Evolutionary conservation across 164 flowering plant species (phyloP).

Genomic region (Malania oleifera): DNA sequence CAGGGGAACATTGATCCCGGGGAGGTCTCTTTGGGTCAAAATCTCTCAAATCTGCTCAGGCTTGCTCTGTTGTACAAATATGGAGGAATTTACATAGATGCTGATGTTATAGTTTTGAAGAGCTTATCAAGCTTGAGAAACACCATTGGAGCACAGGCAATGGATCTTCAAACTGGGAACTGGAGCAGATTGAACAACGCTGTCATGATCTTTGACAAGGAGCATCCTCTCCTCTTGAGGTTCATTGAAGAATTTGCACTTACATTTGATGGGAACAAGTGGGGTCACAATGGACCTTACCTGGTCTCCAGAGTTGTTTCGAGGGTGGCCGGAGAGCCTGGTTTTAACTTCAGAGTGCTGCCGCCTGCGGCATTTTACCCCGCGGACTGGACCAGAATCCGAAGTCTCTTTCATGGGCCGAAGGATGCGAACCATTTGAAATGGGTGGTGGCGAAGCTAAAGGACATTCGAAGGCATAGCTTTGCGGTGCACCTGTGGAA

Average conservation of each 20-base stretch:
- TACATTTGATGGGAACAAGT: slow-evolving; percentile 81
- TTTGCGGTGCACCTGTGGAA: slow-evolving; percentile 87
- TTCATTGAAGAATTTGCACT: slow-evolving; percentile 83
- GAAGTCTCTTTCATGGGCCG: slow-evolving; percentile 46
- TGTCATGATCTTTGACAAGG: slow-evolving; percentile 75
- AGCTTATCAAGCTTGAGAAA: slow-evolving; percentile 56
- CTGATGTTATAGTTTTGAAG: slow-evolving; percentile 70
- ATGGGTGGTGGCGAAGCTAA: slow-evolving; percentile 50
- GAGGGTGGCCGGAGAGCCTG: slow-evolving; percentile 34
- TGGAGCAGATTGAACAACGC: slow-evolving; percentile 96
- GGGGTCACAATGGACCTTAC: slow-evolving; percentile 98
- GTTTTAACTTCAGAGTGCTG: slow-evolving; percentile 60
- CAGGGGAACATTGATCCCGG: slow-evolving; percentile 66
- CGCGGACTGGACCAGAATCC: slow-evolving; percentile 65
- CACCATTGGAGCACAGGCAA: slow-evolving; percentile 72
- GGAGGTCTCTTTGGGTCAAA: slow-evolving; percentile 71
- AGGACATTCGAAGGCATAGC: slow-evolving; percentile 37
- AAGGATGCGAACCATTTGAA: slow-evolving; percentile 26
- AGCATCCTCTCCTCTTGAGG: slow-evolving; percentile 61
- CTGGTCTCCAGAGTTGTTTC: slow-evolving; percentile 83
- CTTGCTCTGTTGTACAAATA: slow-evolving; percentile 61
- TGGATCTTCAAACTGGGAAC: slow-evolving; percentile 42
- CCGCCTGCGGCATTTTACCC: slow-evolving; percentile 81
- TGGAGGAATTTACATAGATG: slow-evolving; percentile 82
- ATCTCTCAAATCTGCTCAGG: slow-evolving; percentile 85